Evolutionary conservation across 495 filamentous ascomycete species (phyloP), one percentile per base, ranked within the genome.

Genomic region (Podospora bellae-mahoneyi): DNA sequence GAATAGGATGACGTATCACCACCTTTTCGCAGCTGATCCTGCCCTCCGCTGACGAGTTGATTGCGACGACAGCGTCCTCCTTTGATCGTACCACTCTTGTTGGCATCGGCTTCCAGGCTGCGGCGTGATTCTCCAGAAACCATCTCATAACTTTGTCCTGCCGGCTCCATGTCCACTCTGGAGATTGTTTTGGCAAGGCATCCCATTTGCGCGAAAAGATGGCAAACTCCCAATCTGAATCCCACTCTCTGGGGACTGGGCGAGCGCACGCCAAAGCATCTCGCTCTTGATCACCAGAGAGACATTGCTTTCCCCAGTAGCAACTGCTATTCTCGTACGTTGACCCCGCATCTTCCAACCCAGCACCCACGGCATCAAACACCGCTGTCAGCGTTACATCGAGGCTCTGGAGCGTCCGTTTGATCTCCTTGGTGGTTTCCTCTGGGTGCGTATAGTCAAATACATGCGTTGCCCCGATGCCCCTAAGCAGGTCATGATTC

Each of bases 1-100:
- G 26, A 32, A 71, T 34, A 5, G 69, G 66, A 66, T 71, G 69
- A 48, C 68, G 16, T 20, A 71, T 54, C n/a, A 66, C 44, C 30
- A 71, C 64, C 64, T 68, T 71, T 59, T 68, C 34, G 5, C 61
- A 32, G 27, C 66, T 62, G 16, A 62, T 23, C 64, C 59, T 68
- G 16, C 66, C 66, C 20, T 56, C 60, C 9, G 61, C 62, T 2
- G 23, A 53, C 26, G 48, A 27, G n/a, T 19, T 5, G 26, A 71
- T 60, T 4, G 66, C 69, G n/a, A 10, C 18, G 4, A 66, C 54
- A 7, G 59, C 64, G 4, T 64, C 69, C 48, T 60, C 64, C 1
- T 58, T 60, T 0, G 32, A 27, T 9, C 44, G 48, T 28, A 71
- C 66, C 5, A 71, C 59, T 34, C 26, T 65, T 2, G 62, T 27